Conservation (phyloP, 2,329 filamentous ascomycete species). For the Phaeosphaeria sp. region DNA sequence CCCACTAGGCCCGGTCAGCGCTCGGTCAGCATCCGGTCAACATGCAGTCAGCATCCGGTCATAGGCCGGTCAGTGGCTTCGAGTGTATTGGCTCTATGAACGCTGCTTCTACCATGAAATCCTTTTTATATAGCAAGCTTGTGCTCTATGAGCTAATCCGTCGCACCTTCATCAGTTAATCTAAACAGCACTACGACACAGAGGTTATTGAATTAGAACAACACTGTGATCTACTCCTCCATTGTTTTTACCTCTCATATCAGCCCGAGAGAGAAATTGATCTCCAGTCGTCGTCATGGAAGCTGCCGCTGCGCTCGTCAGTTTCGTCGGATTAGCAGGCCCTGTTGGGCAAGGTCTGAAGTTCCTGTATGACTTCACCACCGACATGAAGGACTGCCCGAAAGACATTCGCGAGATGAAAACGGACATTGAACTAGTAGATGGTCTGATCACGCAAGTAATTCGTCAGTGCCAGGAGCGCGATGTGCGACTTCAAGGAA, state of each 20-base stretch:
- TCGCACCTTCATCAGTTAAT: background rate
- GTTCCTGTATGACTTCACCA: background rate
- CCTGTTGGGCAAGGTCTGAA: background rate
- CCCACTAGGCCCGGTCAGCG: background rate
- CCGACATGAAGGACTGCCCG: background rate
- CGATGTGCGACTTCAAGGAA: background rate
- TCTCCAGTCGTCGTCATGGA: background rate
- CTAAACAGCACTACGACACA: background rate
- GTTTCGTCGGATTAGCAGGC: background rate
- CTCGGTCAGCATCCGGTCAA: background rate
- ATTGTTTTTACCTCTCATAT: background rate
- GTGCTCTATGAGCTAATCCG: background rate
- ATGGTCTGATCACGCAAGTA: background rate
- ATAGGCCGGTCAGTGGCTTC: background rate
- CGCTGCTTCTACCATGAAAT: background rate
- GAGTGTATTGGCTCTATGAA: background rate
- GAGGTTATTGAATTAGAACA: background rate
- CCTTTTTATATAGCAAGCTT: background rate
- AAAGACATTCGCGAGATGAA: background rate
- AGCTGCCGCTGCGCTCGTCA: background rate
- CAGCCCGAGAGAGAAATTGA: background rate
- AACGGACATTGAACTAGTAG: background rate
- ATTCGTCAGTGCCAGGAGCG: background rate
- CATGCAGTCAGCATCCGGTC: background rate
- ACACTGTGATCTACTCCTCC: background rate